Evolutionary conservation across 139 green algal species (phyloP), one percentile per base, ranked within the genome.

Genomic region (Penium margaritaceum): DNA sequence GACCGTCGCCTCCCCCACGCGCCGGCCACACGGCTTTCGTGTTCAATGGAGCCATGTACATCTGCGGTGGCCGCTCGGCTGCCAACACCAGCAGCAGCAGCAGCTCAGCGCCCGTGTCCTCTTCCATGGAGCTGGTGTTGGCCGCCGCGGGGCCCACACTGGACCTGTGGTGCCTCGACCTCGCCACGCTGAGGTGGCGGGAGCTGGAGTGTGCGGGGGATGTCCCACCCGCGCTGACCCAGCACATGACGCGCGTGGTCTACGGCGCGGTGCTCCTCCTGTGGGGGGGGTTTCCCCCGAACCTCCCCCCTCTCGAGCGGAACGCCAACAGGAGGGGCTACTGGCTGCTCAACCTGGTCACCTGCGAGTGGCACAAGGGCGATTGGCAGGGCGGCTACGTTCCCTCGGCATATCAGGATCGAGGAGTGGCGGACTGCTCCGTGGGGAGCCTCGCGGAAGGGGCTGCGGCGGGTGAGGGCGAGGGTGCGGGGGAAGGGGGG

Each of bases 61-160:
- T 60, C 51, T 60, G 51, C 51, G 51, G 51, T 24, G 51, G 51
- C 51, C 24, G 51, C 51, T n/a, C n/a, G n/a, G n/a, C n/a, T n/a
- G n/a, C n/a, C n/a, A n/a, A n/a, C n/a, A n/a, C n/a, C n/a, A n/a
- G n/a, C n/a, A n/a, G n/a, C n/a, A n/a, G n/a, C n/a, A n/a, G n/a
- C n/a, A n/a, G n/a, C n/a, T n/a, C n/a, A n/a, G n/a, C n/a, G n/a
- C n/a, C n/a, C n/a, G n/a, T n/a, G n/a, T n/a, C n/a, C n/a, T n/a
- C n/a, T n/a, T n/a, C n/a, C n/a, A n/a, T n/a, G n/a, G n/a, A n/a
- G n/a, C n/a, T n/a, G n/a, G n/a, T n/a, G n/a, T n/a, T n/a, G n/a
- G n/a, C n/a, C n/a, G n/a, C n/a, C n/a, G n/a, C n/a, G n/a, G n/a
- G n/a, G n/a, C n/a, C n/a, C n/a, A n/a, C n/a, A n/a, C n/a, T n/a